These are phyloP conservation scores for Blastocystis hominis DNA, from an alignment of 352 stramenopile genomes.

Conservation along the genomic window DNA sequence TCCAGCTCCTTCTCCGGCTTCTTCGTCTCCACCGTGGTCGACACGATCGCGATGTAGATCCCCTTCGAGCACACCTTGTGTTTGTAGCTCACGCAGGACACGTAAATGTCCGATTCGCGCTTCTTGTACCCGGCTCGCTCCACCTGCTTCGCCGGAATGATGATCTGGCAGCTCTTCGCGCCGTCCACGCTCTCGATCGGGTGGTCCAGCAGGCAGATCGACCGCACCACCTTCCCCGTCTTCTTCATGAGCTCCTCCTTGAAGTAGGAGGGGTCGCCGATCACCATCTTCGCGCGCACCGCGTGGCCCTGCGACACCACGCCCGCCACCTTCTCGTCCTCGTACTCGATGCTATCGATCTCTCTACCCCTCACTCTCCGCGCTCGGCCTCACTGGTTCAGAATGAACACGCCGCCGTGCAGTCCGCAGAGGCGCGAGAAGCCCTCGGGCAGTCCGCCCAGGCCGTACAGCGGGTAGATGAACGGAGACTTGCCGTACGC, in stretches of 20 bases:
- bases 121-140: slow-evolving; percentile 37
- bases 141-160: slow-evolving; percentile 84
- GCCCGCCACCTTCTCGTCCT: slow-evolving; percentile 82
- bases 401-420: slow-evolving; percentile 97
- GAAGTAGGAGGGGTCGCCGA: slow-evolving; percentile 98
- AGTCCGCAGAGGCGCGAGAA: slow-evolving; percentile 97
- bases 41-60: slow-evolving; percentile 97
- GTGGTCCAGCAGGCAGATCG: slow-evolving; percentile 97
- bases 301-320: slow-evolving; percentile 77
- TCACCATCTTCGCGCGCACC: slow-evolving; percentile 89
- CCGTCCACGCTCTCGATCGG: slow-evolving; percentile 86
- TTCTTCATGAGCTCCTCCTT: slow-evolving; percentile 79
- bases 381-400: slow-evolving; percentile 69
- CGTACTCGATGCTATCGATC: slow-evolving; percentile 79
- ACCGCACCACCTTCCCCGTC: slow-evolving; percentile 86
- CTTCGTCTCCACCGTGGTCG: slow-evolving; percentile 87
- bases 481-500: slow-evolving; percentile 83
- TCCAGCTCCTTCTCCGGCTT: slow-evolving; percentile 86
- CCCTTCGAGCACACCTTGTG: slow-evolving; percentile 86
- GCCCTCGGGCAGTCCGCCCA: slow-evolving; percentile 90
- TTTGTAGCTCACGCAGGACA: slow-evolving; percentile 84
- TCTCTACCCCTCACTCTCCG: not conserved
- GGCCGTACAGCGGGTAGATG: slow-evolving; percentile 97
- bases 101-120: slow-evolving; percentile 76
- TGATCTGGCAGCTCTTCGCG: slow-evolving; percentile 92